Percentiles rank a stretch among this genome's conserved stretches.
Evolutionary conservation across 2,329 filamentous ascomycete genomes (phyloP).

Genomic region (Allantophomopsis lycopodina): DNA sequence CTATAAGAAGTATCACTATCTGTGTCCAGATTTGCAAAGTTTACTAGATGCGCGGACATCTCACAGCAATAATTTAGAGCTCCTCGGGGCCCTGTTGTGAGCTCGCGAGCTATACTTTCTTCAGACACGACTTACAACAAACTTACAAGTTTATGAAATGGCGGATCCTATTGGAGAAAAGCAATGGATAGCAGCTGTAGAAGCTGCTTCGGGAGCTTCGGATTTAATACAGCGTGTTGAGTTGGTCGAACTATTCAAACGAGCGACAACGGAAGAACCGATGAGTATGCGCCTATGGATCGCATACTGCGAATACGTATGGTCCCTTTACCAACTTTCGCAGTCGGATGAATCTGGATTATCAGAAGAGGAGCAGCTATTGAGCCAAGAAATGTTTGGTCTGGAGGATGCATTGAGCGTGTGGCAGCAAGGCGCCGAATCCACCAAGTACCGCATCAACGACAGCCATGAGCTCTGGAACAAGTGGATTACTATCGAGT

Average conservation of each 20-base stretch:
- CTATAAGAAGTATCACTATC: no score
- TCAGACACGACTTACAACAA: no score
- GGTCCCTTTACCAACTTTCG: constrained; percentile 53
- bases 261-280: constrained; percentile 57
- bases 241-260: constrained; percentile 59
- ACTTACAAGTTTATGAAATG: constrained; percentile 9
- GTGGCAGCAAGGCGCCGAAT: constrained; percentile 58
- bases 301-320: constrained; percentile 66
- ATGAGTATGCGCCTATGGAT: constrained; percentile 64
- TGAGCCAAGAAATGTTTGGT: constrained; percentile 60
- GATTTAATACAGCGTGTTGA: constrained; percentile 54
- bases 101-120: background rate
- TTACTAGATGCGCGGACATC: no score
- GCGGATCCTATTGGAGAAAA: constrained; percentile 56
- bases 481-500: constrained; percentile 59
- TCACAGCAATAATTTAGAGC: no score
- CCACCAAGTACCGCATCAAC: constrained; percentile 59
- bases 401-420: constrained; percentile 52
- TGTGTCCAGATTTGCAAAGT: no score
- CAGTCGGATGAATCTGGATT: constrained; percentile 40
- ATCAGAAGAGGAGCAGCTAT: constrained; percentile 52
- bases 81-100: no score
- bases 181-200: constrained; percentile 63
- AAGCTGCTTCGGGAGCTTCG: constrained; percentile 50
- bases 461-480: constrained; percentile 74